Evolutionary conservation across 345 rosid genomes (phyloP).

Genomic region (Luvunga scandens): DNA sequence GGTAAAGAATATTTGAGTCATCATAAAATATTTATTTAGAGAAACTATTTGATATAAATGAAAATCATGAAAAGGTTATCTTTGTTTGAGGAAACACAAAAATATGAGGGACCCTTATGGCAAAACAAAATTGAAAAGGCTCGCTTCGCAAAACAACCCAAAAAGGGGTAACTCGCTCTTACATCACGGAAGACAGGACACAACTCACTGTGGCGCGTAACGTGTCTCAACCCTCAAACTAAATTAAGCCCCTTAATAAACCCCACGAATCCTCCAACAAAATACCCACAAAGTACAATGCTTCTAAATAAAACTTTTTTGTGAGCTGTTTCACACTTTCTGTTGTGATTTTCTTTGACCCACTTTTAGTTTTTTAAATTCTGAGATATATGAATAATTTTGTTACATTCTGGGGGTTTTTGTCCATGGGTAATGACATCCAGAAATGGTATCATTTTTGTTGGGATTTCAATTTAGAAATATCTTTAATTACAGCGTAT

Average conservation of each 20-base stretch:
- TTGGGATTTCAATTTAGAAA: background rate
- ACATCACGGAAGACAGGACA: background rate
- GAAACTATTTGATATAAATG: background rate
- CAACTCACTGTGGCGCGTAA: constrained; percentile 22
- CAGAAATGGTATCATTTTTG: background rate
- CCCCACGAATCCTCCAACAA: background rate
- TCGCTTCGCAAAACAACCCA: constrained; percentile 12
- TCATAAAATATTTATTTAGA: too few species aligned
- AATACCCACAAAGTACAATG: background rate
- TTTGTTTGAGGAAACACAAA: background rate
- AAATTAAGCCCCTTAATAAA: background rate
- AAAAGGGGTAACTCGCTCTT: background rate
- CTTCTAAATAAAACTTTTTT: background rate
- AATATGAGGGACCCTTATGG: background rate
- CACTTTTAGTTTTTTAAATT: background rate
- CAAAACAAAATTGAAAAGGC: background rate
- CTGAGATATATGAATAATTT: background rate
- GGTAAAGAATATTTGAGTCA: too few species aligned
- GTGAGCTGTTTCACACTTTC: constrained; percentile 4
- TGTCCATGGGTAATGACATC: background rate
- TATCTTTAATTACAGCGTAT: background rate
- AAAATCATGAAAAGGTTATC: background rate
- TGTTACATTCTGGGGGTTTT: background rate
- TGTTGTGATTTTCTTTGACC: background rate
- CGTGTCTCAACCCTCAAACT: constrained; percentile 1